Base-by-base conservation (phyloP, 768 basidiomycete genomes). In the Russula foetens region DNA sequence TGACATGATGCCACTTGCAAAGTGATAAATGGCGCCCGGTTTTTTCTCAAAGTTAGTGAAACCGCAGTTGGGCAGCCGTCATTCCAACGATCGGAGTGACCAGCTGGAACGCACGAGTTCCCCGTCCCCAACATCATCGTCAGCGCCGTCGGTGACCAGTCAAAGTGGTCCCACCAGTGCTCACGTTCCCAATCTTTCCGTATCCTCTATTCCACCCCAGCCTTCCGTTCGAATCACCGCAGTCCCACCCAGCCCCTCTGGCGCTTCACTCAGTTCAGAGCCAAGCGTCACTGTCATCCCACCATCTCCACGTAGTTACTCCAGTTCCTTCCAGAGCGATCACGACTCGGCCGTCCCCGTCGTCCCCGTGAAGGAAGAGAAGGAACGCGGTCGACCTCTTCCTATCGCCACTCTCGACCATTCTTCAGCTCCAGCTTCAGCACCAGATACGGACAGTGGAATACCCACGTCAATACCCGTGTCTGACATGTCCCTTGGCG, bases 241-340 rank as follows among this genome's bases (percentile, higher is more conserved):
- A 11, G 33, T 28, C 3, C 55, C 47, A 9, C 49, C 24, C 4
- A 52, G 49, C 35, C 49, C 60, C 0, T 62, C 60, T 5, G 23
- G 64, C 11, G 60, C 56, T 47, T 68, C 64, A 1, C 66, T 67
- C 47, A 68, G 66, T 19, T 66, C 63, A 28, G 67, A 68, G 8
- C 70, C 66, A 7, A 70, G 70, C 52, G 71, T 73, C 19, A 73
- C 71, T 2, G 65, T 73, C 44, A 69, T 73, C 21, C 73, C 72
- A 6, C 72, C 72, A 0, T 73, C 73, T 7, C 73, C 73, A 2
- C 67, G 62, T 6, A 68, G 61, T 17, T 59, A 63, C 46, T 29
- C 56, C 21, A 57, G 60, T 38, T 68, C 68, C 23, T 31, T 67
- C 56, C 68, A 58, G 58, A 55, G 54, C 49, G 64, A 67, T 46